A percentile compares a stretch with the other conserved stretches of the same genome.
Evolutionary conservation across 2,329 filamentous ascomycete species (phyloP).

Genomic region (Trichoderma semiorbis): DNA sequence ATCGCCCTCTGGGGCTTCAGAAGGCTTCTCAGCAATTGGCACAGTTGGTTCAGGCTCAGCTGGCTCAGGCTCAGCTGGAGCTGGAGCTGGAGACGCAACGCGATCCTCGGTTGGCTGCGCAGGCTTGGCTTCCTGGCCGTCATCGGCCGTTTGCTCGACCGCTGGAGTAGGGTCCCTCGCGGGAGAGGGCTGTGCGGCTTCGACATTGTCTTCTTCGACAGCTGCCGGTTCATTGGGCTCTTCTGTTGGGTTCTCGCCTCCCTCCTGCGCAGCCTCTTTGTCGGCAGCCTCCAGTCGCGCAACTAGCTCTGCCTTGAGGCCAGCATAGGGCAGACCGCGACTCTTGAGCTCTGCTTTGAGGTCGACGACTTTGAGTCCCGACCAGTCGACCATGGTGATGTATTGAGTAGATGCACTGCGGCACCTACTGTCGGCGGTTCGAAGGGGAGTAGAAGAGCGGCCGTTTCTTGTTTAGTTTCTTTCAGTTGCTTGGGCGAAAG

Average conservation of each 20-base stretch:
- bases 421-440: background rate
- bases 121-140: slow-evolving; percentile 17
- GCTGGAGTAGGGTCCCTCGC: background rate
- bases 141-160: slow-evolving; percentile 16
- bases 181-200: background rate
- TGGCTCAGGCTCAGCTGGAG: slow-evolving; percentile 16
- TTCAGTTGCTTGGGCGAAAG: background rate
- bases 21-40: background rate
- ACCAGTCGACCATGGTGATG: slow-evolving; percentile 49
- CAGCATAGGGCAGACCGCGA: slow-evolving; percentile 64
- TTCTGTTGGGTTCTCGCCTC: background rate
- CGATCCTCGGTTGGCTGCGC: slow-evolving; percentile 18
- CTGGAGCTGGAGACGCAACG: slow-evolving; percentile 15
- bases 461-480: background rate
- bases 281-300: slow-evolving; percentile 52
- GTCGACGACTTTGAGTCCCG: slow-evolving; percentile 67
- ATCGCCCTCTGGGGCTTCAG: slow-evolving; percentile 7
- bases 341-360: slow-evolving; percentile 71
- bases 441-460: background rate
- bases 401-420: background rate
- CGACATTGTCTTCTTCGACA: background rate
- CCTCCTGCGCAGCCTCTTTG: slow-evolving; percentile 13
- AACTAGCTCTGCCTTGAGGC: slow-evolving; percentile 69
- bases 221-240: background rate
- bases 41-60: slow-evolving; percentile 15